Evolutionary conservation across 179 eudicot genomes (phyloP), one percentile per base, ranked within the genome.

Genomic region (Monotropa hypopitys): DNA sequence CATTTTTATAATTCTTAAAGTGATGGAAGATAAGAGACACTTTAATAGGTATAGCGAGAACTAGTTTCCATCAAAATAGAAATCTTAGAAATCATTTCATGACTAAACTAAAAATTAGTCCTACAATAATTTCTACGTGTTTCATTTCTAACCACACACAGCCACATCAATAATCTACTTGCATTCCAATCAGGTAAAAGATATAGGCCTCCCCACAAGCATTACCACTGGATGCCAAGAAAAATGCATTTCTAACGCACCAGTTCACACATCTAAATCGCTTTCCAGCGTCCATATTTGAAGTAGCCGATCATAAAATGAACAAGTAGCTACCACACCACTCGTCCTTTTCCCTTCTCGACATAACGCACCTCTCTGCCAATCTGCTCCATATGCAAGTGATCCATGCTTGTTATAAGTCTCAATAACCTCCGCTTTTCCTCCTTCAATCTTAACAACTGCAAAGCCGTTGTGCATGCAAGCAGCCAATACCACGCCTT

Each of bases 401-500:
- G 99, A 95, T 32, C 51, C 94, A 33, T 95, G 97, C 78, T 88
- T 88, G 46, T 57, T 78, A 67, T 90, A 91, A 15, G 89, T 90
- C 83, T 95, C 98, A 28, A 85, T 77, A 30, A 91, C 89, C 76
- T 93, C 74, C 7, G 85, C 81, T 71, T 75, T 63, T 56, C 79
- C 86, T 40, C 77, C 80, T 15, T 80, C 80, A 42, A 84, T 80
- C 73, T 84, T 86, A 32, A 91, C 94, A 76, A 95, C 76, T 43
- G 96, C 87, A 84, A 95, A 91, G 20, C 99, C 99, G 74, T 91
- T 95, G 77, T 95, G 98, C 99, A 95, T 95, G 80, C 98, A 95
- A 49, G 98, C 98, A 3, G 98, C 86, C 85, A 95, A 86, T 18
- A 93, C 86, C 1, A 90, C 49, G 45, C 83, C 87, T 26, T 83